Conservation (phyloP, 2,329 filamentous ascomycete genomes). For the Cladosporium sp. region DNA sequence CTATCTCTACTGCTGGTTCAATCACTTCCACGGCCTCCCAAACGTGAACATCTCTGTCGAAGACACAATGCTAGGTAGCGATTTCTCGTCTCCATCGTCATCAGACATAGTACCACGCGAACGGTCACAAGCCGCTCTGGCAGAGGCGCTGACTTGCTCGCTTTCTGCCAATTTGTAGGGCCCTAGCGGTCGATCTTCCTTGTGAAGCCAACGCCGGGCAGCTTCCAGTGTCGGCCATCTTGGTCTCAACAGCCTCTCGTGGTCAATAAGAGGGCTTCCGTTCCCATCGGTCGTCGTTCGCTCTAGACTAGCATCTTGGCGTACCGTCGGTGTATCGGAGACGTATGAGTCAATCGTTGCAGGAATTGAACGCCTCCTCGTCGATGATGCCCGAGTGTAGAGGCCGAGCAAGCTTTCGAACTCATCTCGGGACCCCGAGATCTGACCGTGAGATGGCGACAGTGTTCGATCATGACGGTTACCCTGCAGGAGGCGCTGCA, state of each 20-base stretch:
- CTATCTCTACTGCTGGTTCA: background rate
- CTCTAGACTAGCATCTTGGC: background rate
- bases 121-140: background rate
- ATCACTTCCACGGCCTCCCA: background rate
- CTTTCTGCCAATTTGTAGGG: background rate
- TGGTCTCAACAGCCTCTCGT: background rate
- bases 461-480: background rate
- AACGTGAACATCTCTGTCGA: background rate
- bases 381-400: background rate
- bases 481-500: constrained; percentile 11
- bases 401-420: background rate
- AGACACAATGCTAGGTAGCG: background rate
- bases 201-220: background rate
- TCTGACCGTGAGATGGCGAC: background rate
- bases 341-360: background rate
- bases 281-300: background rate
- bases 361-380: background rate
- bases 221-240: background rate
- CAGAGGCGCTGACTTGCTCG: background rate
- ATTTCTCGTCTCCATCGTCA: background rate
- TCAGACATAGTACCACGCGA: background rate
- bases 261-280: background rate
- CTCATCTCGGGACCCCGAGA: background rate
- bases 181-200: background rate
- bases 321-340: background rate